Evolutionary conservation across 495 filamentous ascomycete genomes (phyloP).

Genomic region (Pyronema omphalodes): DNA sequence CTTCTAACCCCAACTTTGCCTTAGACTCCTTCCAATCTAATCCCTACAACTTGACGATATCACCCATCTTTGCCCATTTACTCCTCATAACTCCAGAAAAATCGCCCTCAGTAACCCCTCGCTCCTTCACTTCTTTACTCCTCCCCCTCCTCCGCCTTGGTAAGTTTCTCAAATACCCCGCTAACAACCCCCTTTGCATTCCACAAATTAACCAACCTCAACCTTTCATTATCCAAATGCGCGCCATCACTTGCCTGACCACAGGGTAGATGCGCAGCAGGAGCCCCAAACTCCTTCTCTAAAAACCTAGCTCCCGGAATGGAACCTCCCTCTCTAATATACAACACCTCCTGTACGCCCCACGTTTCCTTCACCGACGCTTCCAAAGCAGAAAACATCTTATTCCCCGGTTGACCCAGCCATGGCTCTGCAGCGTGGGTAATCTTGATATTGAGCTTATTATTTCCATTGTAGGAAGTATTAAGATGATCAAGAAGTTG

Average conservation of each 20-base stretch:
- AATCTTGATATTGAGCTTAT: constrained; percentile 63
- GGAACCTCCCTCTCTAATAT: constrained; percentile 87
- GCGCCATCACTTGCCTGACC: constrained; percentile 88
- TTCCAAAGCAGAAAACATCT: constrained; percentile 78
- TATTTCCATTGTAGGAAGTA: constrained; percentile 53
- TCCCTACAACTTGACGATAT: too few relatives aligned
- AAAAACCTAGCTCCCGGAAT: constrained; percentile 87
- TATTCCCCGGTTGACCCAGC: constrained; percentile 80
- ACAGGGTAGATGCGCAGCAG: constrained; percentile 83
- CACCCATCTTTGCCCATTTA: too few relatives aligned
- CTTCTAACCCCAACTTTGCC: too few relatives aligned
- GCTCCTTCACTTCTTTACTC: background rate
- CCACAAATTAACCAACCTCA: constrained; percentile 55
- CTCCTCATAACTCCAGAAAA: too few relatives aligned
- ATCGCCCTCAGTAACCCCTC: background rate
- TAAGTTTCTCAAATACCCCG: background rate
- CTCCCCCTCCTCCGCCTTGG: background rate
- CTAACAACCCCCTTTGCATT: background rate
- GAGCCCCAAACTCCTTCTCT: constrained; percentile 84
- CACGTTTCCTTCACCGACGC: constrained; percentile 72
- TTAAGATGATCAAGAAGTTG: constrained; percentile 47
- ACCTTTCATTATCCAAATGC: constrained; percentile 84
- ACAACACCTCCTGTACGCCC: constrained; percentile 49
- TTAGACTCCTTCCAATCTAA: too few relatives aligned
- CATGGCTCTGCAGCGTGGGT: constrained; percentile 89